phyloP scores from a whole-genome alignment of 2,329 filamentous ascomycete species.

The Penicillium janthinellum region DNA sequence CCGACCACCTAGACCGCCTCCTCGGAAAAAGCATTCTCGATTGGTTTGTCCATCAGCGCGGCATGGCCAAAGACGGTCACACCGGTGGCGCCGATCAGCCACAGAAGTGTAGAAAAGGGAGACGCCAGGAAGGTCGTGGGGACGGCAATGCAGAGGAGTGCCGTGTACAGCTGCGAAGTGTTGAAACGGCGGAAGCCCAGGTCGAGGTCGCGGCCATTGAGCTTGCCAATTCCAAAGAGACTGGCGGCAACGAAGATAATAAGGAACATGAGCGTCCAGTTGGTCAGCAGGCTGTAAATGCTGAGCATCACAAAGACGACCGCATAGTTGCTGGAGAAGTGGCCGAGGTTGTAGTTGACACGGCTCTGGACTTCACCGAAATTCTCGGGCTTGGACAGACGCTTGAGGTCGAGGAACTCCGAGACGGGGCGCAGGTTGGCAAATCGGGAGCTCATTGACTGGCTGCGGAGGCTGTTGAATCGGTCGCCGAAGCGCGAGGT shows the following conservation, averaged over 20 bases:
- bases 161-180: constrained; percentile 91
- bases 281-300: constrained; percentile 92
- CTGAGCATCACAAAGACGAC: constrained; percentile 91
- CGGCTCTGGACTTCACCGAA: constrained; percentile 87
- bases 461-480: constrained; percentile 78
- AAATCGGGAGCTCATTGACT: constrained; percentile 79
- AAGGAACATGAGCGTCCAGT: constrained; percentile 83
- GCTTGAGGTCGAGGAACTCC: constrained; percentile 96
- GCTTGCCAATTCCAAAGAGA: constrained; percentile 88
- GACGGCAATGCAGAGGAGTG: constrained; percentile 77
- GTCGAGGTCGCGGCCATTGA: constrained; percentile 85
- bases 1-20: constrained; percentile 99
- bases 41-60: constrained; percentile 94
- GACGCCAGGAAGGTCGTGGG: constrained; percentile 84
- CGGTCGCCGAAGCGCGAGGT: constrained; percentile 91
- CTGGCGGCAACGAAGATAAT: constrained; percentile 84
- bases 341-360: constrained; percentile 93
- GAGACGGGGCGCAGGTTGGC: constrained; percentile 86
- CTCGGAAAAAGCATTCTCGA: constrained; percentile 99
- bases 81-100: constrained; percentile 93
- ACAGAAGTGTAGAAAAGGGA: constrained; percentile 81
- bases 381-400: constrained; percentile 88
- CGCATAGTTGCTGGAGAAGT: constrained; percentile 99
- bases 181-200: constrained; percentile 80
- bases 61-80: constrained; percentile 95